phyloP scores from a whole-genome alignment of 371 early-diverging fungal genomes.

The Smittium culicis region DNA sequence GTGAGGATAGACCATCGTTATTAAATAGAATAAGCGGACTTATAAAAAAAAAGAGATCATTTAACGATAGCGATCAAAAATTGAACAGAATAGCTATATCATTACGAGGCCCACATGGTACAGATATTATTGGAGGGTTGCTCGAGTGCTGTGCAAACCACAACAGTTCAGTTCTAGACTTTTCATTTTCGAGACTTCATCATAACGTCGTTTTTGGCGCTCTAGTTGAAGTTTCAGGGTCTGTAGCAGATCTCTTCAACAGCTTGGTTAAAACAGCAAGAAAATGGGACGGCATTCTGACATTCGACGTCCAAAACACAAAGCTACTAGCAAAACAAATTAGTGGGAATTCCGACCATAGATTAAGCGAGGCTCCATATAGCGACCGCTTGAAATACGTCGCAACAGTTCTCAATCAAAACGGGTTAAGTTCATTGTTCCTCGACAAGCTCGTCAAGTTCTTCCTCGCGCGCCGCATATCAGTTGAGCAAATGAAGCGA shows the following conservation, averaged over 20 bases:
- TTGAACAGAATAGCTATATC: conserved; percentile 22
- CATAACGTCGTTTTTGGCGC: conserved; percentile 80
- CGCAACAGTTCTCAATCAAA: conserved; percentile 66
- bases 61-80: neutral
- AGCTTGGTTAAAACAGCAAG: conserved; percentile 57
- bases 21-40: neutral
- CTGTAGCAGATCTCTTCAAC: conserved; percentile 55
- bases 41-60: neutral
- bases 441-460: conserved; percentile 56
- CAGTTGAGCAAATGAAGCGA: conserved; percentile 63
- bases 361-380: conserved; percentile 69
- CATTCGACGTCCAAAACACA: conserved; percentile 63
- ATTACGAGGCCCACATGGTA: conserved; percentile 72
- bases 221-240: conserved; percentile 49
- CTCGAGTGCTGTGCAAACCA: conserved; percentile 54
- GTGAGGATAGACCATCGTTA: neutral
- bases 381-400: conserved; percentile 60
- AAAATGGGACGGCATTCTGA: conserved; percentile 64
- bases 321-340: conserved; percentile 41
- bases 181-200: conserved; percentile 67
- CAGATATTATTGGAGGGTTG: conserved; percentile 71
- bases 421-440: conserved; percentile 54
- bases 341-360: conserved; percentile 20
- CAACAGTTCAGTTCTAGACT: conserved; percentile 56
- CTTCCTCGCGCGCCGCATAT: conserved; percentile 52